Evolutionary conservation across 208 protist species (phyloP).

Genomic region (Blastocrithidia nonstop): DNA sequence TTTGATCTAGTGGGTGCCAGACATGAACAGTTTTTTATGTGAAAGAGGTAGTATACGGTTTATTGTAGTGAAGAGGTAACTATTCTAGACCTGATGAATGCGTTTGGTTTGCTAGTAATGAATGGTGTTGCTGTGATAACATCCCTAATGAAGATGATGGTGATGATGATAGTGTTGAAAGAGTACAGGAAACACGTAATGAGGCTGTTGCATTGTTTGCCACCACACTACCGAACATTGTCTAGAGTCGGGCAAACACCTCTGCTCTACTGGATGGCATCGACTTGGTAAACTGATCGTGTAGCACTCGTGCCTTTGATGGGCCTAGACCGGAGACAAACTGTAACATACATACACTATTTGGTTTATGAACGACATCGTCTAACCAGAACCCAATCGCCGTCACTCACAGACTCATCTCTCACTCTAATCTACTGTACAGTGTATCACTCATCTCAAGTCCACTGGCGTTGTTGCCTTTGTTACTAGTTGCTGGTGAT

Average conservation of each 20-base stretch:
- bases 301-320: slow-evolving; percentile 24
- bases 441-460: slow-evolving; percentile 28
- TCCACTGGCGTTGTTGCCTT: no score
- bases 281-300: slow-evolving; percentile 8
- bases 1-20: slow-evolving; percentile 61
- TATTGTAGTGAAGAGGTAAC: no score
- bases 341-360: slow-evolving; percentile 37
- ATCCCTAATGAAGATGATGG: background rate
- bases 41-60: slow-evolving; percentile 1
- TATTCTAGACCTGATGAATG: slow-evolving; percentile 4
- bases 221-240: slow-evolving; percentile 26
- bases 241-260: slow-evolving; percentile 17
- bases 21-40: background rate
- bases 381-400: slow-evolving; percentile 41
- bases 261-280: slow-evolving; percentile 15
- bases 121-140: background rate
- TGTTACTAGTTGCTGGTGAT: no score
- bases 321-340: slow-evolving; percentile 68
- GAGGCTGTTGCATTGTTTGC: slow-evolving; percentile 23
- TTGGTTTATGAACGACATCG: slow-evolving; percentile 29
- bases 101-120: background rate
- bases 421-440: slow-evolving; percentile 50
- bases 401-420: slow-evolving; percentile 71
- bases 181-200: slow-evolving; percentile 18
- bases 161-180: background rate